phyloP scores from a whole-genome alignment of 768 basidiomycete species.

The Russula lepida region DNA sequence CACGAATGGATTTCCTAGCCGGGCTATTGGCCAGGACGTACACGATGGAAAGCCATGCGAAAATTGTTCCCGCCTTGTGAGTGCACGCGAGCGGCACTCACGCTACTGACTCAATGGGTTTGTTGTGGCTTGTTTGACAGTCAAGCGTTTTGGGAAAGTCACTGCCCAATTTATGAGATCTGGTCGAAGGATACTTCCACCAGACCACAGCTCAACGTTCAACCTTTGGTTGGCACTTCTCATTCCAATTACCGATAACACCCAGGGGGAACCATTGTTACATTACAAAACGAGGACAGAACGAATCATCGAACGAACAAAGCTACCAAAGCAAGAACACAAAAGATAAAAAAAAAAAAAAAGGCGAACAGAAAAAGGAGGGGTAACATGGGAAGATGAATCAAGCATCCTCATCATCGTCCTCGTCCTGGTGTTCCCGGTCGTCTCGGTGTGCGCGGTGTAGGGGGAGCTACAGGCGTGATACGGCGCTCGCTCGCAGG shows the following conservation, averaged over 20 bases:
- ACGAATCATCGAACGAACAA: slow-evolving; percentile 7
- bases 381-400: neutral
- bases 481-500: slow-evolving; percentile 47
- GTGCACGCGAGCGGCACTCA: no score
- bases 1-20: no score
- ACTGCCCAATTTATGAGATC: no score
- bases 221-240: neutral
- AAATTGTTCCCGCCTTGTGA: no score
- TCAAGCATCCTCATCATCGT: slow-evolving; percentile 2
- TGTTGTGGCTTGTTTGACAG: no score
- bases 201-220: neutral
- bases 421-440: slow-evolving; percentile 57
- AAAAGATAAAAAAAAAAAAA: neutral
- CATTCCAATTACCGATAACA: slow-evolving; percentile 14
- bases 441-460: slow-evolving; percentile 38
- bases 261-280: neutral
- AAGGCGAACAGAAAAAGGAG: neutral
- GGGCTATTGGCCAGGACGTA: no score
- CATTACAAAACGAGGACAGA: slow-evolving; percentile 8
- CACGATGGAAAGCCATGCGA: no score
- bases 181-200: no score
- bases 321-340: slow-evolving; percentile 2
- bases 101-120: no score
- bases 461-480: slow-evolving; percentile 43
- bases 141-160: no score